Evolutionary conservation across 306 rosid species (phyloP), one percentile per base, ranked within the genome.

Genomic region (Hippophae gyantsensis): DNA sequence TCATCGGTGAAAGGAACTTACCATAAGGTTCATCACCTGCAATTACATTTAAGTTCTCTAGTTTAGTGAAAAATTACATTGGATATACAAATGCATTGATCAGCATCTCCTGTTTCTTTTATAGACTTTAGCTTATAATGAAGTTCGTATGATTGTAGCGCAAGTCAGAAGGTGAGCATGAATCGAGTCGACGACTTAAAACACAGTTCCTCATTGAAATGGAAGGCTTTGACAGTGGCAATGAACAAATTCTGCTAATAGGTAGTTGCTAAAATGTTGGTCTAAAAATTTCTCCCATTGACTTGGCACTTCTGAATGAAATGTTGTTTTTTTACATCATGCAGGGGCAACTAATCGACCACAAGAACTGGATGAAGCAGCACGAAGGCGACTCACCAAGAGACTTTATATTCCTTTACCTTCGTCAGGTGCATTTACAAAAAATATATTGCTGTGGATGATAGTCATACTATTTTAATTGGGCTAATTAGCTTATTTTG

Each of bases 181-280:
- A 92, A 84, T 82, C 99, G 61, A 92, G 99, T 69, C 85, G 99
- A 71, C 77, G 96, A 67, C 90, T 92, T 23, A 92, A 92, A 79
- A 92, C 99, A 9, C 96, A 92, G 60, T 92, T 92, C 81, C 93
- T 92, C 64, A 92, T 92, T 62, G 99, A 92, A 84, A 88, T 92
- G 99, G 99, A 88, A 75, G 99, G 96, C 70, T 88, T 88, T 75
- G 96, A 85, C 79, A 70, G 79, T 69, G 89, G 88, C 56, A 83
- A 66, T 49, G 96, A 88, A 68, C 90, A 88, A 69, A 82, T 92
- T 82, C 83, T 92, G 51, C 96, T 88, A 43, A 80, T 92, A 78
- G 99, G 99, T 88, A 66, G 75, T 65, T 74, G 61, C 48, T 58
- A 58, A 69, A 74, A 42, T 51, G 45, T 25, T 50, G 54, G 56